Percentiles rank a stretch among this genome's conserved stretches.
Conservation (phyloP, 768 basidiomycete genomes). For the Coprinellus aureogranulatus region DNA sequence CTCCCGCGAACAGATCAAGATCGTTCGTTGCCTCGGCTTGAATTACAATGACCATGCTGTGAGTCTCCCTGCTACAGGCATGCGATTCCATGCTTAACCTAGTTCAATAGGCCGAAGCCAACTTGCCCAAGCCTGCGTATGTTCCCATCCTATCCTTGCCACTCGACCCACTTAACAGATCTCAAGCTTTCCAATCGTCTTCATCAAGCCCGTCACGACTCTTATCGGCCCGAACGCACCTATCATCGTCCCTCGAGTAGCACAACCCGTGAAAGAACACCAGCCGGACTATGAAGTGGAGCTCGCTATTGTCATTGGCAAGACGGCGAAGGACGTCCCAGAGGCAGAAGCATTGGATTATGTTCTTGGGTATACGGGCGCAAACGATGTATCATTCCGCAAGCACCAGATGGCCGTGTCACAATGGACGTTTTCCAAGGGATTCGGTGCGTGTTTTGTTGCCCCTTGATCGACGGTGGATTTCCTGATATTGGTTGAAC, state of each 20-base stretch:
- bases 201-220: constrained; percentile 73
- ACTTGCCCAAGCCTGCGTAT: constrained; percentile 61
- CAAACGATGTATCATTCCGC: constrained; percentile 85
- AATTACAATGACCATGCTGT: constrained; percentile 87
- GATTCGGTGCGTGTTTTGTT: constrained; percentile 56
- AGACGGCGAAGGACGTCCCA: constrained; percentile 73
- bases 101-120: constrained; percentile 58
- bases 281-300: constrained; percentile 84
- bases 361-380: constrained; percentile 78
- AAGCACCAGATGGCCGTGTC: constrained; percentile 76
- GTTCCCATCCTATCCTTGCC: constrained; percentile 16
- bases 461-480: not conserved
- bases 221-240: constrained; percentile 70
- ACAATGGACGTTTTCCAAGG: constrained; percentile 88
- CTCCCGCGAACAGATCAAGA: constrained; percentile 60
- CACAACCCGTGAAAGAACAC: constrained; percentile 68
- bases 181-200: constrained; percentile 64
- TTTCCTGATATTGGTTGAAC: not conserved
- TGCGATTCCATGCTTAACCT: not conserved
- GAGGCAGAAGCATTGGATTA: constrained; percentile 83
- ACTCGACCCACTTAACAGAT: not conserved
- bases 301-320: constrained; percentile 79
- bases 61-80: constrained; percentile 17
- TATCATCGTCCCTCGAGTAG: constrained; percentile 61
- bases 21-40: constrained; percentile 74